These are phyloP conservation scores for Eragrostis tef DNA, from an alignment of 202 grass and related monocot species.

Conservation along the genomic window DNA sequence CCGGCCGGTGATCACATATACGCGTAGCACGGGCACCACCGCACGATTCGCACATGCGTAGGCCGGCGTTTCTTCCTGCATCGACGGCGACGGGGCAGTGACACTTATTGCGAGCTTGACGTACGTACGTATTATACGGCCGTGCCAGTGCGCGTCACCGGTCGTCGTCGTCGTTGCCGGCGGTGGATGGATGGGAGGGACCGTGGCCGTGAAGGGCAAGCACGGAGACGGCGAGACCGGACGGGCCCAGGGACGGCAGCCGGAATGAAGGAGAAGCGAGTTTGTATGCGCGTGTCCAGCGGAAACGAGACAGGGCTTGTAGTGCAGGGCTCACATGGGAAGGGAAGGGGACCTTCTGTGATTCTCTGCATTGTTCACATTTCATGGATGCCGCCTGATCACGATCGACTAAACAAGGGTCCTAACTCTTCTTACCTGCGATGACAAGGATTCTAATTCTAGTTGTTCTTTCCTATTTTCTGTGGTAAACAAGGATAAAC, in stretches of 20 bases:
- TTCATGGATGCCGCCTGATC: background rate
- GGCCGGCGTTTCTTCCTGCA: background rate
- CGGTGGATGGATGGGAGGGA: background rate
- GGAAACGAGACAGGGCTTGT: conserved; percentile 25
- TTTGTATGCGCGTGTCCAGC: background rate
- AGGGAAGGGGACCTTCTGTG: conserved; percentile 28
- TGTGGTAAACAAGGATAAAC: no score
- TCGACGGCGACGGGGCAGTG: background rate
- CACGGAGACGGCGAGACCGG: conserved; percentile 23
- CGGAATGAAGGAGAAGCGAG: background rate
- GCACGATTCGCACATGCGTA: background rate
- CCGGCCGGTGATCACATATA: no score
- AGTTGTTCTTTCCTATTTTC: no score
- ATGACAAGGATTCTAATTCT: no score
- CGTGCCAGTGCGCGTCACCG: background rate
- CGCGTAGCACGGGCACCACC: background rate
- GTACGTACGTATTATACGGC: background rate
- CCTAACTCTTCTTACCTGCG: no score
- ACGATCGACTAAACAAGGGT: no score
- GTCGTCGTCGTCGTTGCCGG: background rate
- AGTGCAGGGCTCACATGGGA: conserved; percentile 42
- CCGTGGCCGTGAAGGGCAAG: background rate
- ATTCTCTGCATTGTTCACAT: conserved; percentile 5
- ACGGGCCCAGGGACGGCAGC: conserved; percentile 10
- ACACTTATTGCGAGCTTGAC: no score